Evolutionary conservation across 2,329 filamentous ascomycete genomes (phyloP), one percentile per base, ranked within the genome.

Genomic region (Hymenoscyphus fraxineus): DNA sequence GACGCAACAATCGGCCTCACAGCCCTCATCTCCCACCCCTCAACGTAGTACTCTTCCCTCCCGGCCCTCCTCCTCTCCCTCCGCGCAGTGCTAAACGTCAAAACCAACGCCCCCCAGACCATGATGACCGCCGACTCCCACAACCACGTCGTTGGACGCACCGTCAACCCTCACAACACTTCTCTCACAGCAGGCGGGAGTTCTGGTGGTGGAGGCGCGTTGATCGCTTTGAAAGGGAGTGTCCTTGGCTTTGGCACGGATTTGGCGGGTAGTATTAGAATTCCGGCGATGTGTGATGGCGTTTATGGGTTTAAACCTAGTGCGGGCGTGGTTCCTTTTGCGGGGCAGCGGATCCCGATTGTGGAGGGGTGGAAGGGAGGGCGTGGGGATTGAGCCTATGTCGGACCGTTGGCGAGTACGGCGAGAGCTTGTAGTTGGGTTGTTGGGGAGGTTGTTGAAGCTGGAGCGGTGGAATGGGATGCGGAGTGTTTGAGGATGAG

Each of bases 81-180:
- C 0, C 89, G 89, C 1, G 88, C 88, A 0, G 80, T 91, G 0
- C 76, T 88, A n/a, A 88, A 90, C 68, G 82, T 84, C 68, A 91
- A 91, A 76, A 91, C 88, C 0, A 90, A 90, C 69, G 79, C 91
- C 1, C 88, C 88, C 1, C 83, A 86, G 66, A 83, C 83, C 0
- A 74, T 86, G 64, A 78, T 78, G 69, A 79, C 78, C 7, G 73
- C 85, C 51, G 87, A 89, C 71, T 82, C 80, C 4, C 80, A 83
- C 51, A 89, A 88, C 73, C 82, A 88, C 68, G 71, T 88, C 22
- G 86, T 86, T 67, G 87, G 87, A 2, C 80, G 85, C 32, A 84
- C 84, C 0, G 74, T 88, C 40, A 90, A 90, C 70, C 87, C 88
- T 0, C 75, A 80, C n/a, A 87, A 88, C 66, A 78, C 82, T 12